Conservation (phyloP, 805 yeast genomes). For the Candida caryicola region DNA sequence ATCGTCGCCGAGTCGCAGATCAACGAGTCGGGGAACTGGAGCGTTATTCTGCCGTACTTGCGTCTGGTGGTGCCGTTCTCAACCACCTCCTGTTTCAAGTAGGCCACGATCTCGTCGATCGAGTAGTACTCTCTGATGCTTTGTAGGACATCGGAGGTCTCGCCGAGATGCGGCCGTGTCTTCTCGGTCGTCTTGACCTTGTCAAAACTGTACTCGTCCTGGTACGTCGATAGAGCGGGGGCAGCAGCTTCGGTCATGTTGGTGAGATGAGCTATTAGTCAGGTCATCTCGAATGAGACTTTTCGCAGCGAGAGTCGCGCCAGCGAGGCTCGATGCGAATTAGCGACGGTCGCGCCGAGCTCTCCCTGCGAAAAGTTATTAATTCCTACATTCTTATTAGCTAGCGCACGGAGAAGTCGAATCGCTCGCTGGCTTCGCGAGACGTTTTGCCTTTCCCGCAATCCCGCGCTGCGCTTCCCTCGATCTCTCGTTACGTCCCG, state of each 20-base stretch:
- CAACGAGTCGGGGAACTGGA: constrained; percentile 86
- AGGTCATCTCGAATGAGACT: too few relatives aligned
- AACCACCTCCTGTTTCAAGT: constrained; percentile 23
- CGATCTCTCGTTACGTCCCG: too few relatives aligned
- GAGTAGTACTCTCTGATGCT: constrained; percentile 53
- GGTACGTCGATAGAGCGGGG: constrained; percentile 71
- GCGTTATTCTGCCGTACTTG: constrained; percentile 55
- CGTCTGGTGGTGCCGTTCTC: constrained; percentile 19
- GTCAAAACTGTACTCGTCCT: constrained; percentile 60
- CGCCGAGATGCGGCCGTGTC: constrained; percentile 24
- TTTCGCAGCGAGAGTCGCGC: too few relatives aligned
- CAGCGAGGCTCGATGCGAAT: too few relatives aligned
- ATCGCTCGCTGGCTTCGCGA: too few relatives aligned
- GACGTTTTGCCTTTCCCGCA: too few relatives aligned
- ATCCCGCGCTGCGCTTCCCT: too few relatives aligned
- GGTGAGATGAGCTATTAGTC: too few relatives aligned
- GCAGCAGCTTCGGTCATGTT: constrained; percentile 13
- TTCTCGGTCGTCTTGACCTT: constrained; percentile 29
- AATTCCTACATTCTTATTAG: too few relatives aligned
- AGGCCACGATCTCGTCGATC: constrained; percentile 44
- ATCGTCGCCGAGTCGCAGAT: constrained; percentile 77
- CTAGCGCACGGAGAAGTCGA: too few relatives aligned
- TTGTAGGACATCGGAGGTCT: constrained; percentile 19
- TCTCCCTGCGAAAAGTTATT: too few relatives aligned
- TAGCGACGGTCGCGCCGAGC: too few relatives aligned